Base-by-base conservation (phyloP, 2,329 filamentous ascomycete species). In the Colletotrichum viniferum region DNA sequence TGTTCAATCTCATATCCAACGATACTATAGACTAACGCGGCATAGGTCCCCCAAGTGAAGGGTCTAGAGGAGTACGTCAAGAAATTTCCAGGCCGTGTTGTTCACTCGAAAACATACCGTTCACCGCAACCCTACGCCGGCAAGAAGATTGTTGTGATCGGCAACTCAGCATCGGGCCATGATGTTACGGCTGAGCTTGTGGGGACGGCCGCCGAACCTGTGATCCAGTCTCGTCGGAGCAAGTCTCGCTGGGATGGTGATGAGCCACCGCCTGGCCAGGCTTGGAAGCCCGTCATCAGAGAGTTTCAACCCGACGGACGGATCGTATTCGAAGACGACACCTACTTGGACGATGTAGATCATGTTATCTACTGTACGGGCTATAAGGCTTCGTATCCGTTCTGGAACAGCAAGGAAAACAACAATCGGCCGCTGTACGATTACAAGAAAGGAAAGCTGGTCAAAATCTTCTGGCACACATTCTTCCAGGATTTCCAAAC, bases 281-380 rank as follows among this genome's bases (percentile, higher is more conserved):
- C 79, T 7, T 92, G 90, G 90, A 91, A 90, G 77, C 88, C 89
- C 0, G 78, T 89, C 13, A 86, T 92, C 58, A 82, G 78, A 1
- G 83, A 86, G 34, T 91, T 85, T 78, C 77, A 81, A 28, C 12
- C 82, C 65, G 81, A 86, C 79, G 85, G 88, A 30, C 76, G 86
- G 56, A 82, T 92, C 79, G 66, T 88, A 2, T 88, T 88, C 68
- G 78, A 78, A 0, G 86, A 87, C 74, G 84, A 78, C 4, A 82
- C 82, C 3, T 73, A 79, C 5, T 78, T 87, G 1, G 76, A 82
- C 34, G 81, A 84, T 12, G 72, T 87, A 21, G 85, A 87, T 71
- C 77, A 78, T 7, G 78, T 87, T 28, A 81, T 87, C 10, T 87
- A 87, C 79, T 86, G 84, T 74, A 87, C 86, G 0, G 86, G 86